Percentiles rank a stretch among this genome's conserved stretches.
phyloP scores from a whole-genome alignment of 768 basidiomycete genomes.

The Russula emetica region DNA sequence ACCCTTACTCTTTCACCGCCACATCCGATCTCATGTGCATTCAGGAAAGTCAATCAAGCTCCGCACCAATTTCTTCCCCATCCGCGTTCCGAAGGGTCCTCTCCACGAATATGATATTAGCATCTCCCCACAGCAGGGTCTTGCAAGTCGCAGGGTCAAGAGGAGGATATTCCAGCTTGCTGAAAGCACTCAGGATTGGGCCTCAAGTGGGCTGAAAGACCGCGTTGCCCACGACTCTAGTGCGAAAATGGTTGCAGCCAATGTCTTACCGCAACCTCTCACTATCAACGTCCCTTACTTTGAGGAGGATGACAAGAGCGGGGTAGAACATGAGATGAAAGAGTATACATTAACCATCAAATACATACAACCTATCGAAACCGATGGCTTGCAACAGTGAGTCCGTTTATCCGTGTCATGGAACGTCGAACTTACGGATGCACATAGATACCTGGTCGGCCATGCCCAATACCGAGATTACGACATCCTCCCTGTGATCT shows the following conservation, averaged over 20 bases:
- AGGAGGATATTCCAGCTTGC: conserved; percentile 48
- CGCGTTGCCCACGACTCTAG: conserved; percentile 47
- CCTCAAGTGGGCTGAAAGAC: conserved; percentile 38
- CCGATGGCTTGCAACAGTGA: conserved; percentile 40
- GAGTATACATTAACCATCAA: conserved; percentile 44
- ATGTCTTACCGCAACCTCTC: conserved; percentile 41
- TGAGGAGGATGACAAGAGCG: conserved; percentile 45
- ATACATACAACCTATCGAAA: conserved; percentile 44
- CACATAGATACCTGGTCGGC: conserved; percentile 44
- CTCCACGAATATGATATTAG: conserved; percentile 47
- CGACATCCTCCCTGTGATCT: conserved; percentile 45
- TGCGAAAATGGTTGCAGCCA: conserved; percentile 44
- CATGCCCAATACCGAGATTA: conserved; percentile 41
- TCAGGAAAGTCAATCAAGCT: conserved; percentile 43
- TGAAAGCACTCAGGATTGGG: conserved; percentile 42
- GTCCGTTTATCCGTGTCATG: conserved; percentile 1
- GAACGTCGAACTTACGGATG: conserved; percentile 13
- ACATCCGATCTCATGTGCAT: conserved; percentile 3
- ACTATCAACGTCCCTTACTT: conserved; percentile 40
- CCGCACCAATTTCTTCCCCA: conserved; percentile 51
- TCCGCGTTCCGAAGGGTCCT: conserved; percentile 44
- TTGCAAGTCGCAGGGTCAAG: conserved; percentile 40
- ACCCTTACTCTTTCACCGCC: neutral
- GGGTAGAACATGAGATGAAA: conserved; percentile 34
- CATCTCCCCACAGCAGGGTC: conserved; percentile 38